Conservation (phyloP, 768 basidiomycete genomes). For the Megacollybia marginata region DNA sequence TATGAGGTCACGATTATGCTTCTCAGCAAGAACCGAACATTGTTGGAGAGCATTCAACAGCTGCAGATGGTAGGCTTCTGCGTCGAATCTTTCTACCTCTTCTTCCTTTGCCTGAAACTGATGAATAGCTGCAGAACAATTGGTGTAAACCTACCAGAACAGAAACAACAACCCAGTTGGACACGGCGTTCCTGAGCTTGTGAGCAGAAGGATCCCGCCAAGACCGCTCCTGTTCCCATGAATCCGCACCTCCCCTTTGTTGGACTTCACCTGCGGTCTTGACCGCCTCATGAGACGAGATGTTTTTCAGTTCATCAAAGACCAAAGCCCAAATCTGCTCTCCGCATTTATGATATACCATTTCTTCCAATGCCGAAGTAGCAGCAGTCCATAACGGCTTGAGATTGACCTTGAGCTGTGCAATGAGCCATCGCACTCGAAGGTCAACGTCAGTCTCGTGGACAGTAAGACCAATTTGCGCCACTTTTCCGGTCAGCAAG, state of each 20-base stretch:
- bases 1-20: conserved; percentile 83
- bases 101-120: background rate
- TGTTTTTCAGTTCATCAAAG: conserved; percentile 50
- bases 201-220: conserved; percentile 76
- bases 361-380: conserved; percentile 53
- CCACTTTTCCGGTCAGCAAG: conserved; percentile 67
- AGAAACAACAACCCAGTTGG: conserved; percentile 32
- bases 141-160: background rate
- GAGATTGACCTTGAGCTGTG: conserved; percentile 90
- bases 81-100: conserved; percentile 48
- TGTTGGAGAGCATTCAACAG: conserved; percentile 66
- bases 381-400: conserved; percentile 87
- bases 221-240: conserved; percentile 64
- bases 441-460: conserved; percentile 55
- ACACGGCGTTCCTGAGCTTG: conserved; percentile 42
- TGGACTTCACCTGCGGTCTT: conserved; percentile 12
- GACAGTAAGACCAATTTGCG: conserved; percentile 47
- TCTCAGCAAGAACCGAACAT: conserved; percentile 68
- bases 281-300: conserved; percentile 20
- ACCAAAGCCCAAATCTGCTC: conserved; percentile 68
- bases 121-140: background rate
- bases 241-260: conserved; percentile 13
- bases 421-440: conserved; percentile 71
- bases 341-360: conserved; percentile 42
- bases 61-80: conserved; percentile 71